Evolutionary conservation across 441 rosid species (phyloP), one percentile per base, ranked within the genome.

Genomic region (Aleurites moluccanus): DNA sequence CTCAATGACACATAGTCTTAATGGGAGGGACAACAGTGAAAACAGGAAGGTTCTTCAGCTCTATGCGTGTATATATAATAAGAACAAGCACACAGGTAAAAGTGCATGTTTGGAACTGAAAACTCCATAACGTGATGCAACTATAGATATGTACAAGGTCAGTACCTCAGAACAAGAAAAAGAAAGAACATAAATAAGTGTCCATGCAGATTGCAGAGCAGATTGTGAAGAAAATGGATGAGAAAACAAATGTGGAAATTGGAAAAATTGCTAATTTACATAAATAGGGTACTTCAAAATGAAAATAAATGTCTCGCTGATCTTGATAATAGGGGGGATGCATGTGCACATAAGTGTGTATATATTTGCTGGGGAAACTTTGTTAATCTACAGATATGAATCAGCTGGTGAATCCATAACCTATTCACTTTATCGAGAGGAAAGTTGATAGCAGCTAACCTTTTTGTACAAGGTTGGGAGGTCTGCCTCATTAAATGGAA

Each of bases 401-500:
- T 52, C 6, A 38, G 47, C 52, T 44, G 55, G 47, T 27, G 70
- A 52, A 50, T 10, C 7, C 42, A 33, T 23, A 68, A 60, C 47
- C 47, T 53, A 70, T 72, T 45, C 69, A 62, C 27, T 64, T 64
- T 18, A 70, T 44, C n/a, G 9, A 13, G 65, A 60, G 25, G 14
- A 15, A 71, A 80, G 73, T 68, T 68, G 73, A 65, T 61, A 61
- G 42, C 30, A 79, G 25, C 88, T 69, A 77, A 90, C 98, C 97
- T 85, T 96, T 81, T 49, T 84, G 81, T 86, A 93, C 79, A 96
- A 83, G 9, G 88, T 78, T 61, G 98, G 93, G 78, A 96, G 92
- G 81, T 96, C 97, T 49, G 79, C 83, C 83, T 89, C 97, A 42
- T 88, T 79, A 82, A 96, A 96, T 59, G 99, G 97, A 74, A 90